Evolutionary conservation across 2,329 filamentous ascomycete species (phyloP), one percentile per base, ranked within the genome.

Genomic region (Alternaria metachromatica): DNA sequence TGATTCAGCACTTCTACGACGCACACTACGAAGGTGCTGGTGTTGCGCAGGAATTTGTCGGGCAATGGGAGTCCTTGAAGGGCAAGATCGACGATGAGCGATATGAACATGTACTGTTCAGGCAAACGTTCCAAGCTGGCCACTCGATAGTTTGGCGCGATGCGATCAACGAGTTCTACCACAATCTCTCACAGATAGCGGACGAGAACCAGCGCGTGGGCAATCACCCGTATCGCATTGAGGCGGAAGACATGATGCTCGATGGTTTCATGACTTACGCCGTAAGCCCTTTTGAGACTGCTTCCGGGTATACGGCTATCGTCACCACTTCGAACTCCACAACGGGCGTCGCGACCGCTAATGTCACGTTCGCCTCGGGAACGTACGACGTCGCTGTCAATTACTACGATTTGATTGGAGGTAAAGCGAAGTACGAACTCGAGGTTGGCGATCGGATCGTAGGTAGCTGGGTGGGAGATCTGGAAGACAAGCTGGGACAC

Each of bases 61-160:
- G 68, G 2, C 74, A 80, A 23, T 92, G 89, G 89, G 78, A 85
- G 57, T 80, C 81, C 0, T 80, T 92, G 0, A 69, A 83, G 55
- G 86, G 83, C 2, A 84, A 84, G 48, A 82, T 92, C 50, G 90
- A 92, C 73, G 64, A 78, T 5, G 84, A 90, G 76, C 84, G 89
- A 23, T 91, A 83, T 74, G 80, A 87, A 6, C 83, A 91, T 50
- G 83, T 87, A 33, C 80, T 87, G 1, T 88, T 86, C 78, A 84
- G 87, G 3, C 84, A 90, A 11, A 80, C 80, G 2, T 92, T 88
- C 74, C 90, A 92, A 76, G 88, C 90, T 0, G 90, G 90, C 0
- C 90, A 92, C 77, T 84, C 89, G 0, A 83, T 92, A 18, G 87
- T 92, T 15, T 93, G 90, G 90, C 84, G 90, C 13, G 90, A 92